Evolutionary conservation across 2,329 filamentous ascomycete species (phyloP).

Genomic region (Pyrenochaeta sp.): DNA sequence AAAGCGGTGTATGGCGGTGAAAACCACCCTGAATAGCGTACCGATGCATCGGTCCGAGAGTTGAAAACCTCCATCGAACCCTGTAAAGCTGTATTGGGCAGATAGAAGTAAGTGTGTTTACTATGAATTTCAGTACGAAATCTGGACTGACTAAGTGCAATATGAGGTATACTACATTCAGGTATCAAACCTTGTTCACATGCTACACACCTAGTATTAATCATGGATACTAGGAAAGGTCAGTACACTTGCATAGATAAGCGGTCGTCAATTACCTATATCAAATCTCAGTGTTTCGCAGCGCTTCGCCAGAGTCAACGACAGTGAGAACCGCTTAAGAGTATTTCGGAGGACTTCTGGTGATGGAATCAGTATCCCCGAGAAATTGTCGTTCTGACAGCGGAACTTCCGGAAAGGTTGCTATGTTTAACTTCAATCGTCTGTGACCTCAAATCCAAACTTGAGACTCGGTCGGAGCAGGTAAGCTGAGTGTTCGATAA

Average conservation of each 20-base stretch:
- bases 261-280: too few relatives aligned
- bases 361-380: background rate
- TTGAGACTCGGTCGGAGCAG: background rate
- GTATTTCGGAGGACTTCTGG: background rate
- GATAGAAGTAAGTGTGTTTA: background rate
- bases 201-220: too few relatives aligned
- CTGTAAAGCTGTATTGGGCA: background rate
- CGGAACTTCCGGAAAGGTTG: background rate
- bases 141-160: background rate
- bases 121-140: background rate
- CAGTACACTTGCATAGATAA: background rate
- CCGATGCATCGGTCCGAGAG: background rate
- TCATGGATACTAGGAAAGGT: background rate
- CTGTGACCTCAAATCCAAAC: background rate
- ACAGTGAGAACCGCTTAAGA: background rate
- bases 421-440: background rate
- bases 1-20: slow-evolving; percentile 34
- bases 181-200: too few relatives aligned
- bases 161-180: too few relatives aligned
- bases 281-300: background rate
- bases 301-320: background rate
- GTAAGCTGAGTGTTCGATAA: slow-evolving; percentile 3
- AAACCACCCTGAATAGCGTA: slow-evolving; percentile 5
- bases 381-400: background rate
- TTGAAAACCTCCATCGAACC: background rate